Evolutionary conservation across 108 stramenopile species (phyloP), one percentile per base, ranked within the genome.

Genomic region (Skeletonema grethae): DNA sequence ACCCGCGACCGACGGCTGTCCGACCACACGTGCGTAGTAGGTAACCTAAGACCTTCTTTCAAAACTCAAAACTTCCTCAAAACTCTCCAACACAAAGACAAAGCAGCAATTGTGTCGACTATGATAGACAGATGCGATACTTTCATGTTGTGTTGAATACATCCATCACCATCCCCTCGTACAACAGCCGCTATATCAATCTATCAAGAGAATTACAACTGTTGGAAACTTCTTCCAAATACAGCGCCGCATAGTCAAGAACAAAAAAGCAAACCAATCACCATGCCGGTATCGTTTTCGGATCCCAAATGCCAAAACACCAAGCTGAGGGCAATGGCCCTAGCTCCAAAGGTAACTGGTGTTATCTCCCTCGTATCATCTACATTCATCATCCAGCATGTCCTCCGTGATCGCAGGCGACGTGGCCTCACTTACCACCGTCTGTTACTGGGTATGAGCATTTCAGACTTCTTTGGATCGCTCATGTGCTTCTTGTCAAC

Each of bases 321-420:
- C 18, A 22, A 8, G 18, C 50, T 53, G 1, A 53, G 20, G 22
- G 20, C 22, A n/a, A 53, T 53, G 50, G 50, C 50, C 20, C 3
- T 53, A 3, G 22, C 50, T 20, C 50, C 50, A 0, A 53, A 53
- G n/a, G 5, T 18, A 3, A 53, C 50, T 5, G 50, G 50, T 5
- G 8, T 53, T 0, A 5, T 53, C 7, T 53, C 50, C n/a, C 50
- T 53, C 20, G 24, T 53, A 20, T 53, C 50, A 4, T 69, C 67
- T 4, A 32, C 58, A 11, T 69, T 31, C 34, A 69, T 69, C 12
- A 34, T 69, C 35, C 57, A 59, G 34, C 67, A 69, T 60, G 58
- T 69, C 22, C 25, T 59, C 12, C 57, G 58, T 35, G 32, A 61
- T 59, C 58, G 31, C 2, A 69, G 57, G 57, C 67, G 67, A 24